phyloP scores from a whole-genome alignment of 75 land plant species.

The Cunninghamia lanceolata region DNA sequence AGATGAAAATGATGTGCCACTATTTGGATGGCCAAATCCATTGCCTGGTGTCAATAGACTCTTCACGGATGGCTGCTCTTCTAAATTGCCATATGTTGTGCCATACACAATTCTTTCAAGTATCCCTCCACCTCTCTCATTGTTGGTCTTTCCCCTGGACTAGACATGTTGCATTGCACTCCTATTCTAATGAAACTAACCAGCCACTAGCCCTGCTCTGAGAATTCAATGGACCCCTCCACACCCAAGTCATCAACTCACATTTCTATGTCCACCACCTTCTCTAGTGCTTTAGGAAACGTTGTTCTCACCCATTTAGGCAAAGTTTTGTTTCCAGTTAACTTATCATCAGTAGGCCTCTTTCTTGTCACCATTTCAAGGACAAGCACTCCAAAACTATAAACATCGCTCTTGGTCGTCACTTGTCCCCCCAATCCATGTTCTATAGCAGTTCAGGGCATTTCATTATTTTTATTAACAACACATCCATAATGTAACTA shows the following conservation, averaged over 20 bases:
- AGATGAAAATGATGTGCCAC: too few species aligned
- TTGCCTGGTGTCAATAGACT: too few species aligned
- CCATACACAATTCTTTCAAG: not conserved
- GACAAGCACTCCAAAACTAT: constrained; percentile 51
- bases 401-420: constrained; percentile 53
- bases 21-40: too few species aligned
- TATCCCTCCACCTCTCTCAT: constrained; percentile 47
- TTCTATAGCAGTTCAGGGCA: constrained; percentile 17
- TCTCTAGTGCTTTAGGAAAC: not conserved
- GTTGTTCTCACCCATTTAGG: not conserved
- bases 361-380: constrained; percentile 47
- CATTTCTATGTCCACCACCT: constrained; percentile 12
- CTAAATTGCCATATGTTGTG: not conserved
- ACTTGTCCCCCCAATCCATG: constrained; percentile 40
- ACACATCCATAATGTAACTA: not conserved
- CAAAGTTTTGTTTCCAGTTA: constrained; percentile 10
- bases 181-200: constrained; percentile 25
- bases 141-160: constrained; percentile 50
- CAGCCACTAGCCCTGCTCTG: constrained; percentile 30
- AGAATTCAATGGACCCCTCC: constrained; percentile 26
- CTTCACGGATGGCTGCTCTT: too few species aligned
- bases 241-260: constrained; percentile 16
- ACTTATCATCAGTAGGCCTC: constrained; percentile 36
- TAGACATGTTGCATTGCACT: constrained; percentile 33
- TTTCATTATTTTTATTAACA: not conserved